Base-by-base conservation (phyloP, 306 rosid genomes). In the Quercus dentata region DNA sequence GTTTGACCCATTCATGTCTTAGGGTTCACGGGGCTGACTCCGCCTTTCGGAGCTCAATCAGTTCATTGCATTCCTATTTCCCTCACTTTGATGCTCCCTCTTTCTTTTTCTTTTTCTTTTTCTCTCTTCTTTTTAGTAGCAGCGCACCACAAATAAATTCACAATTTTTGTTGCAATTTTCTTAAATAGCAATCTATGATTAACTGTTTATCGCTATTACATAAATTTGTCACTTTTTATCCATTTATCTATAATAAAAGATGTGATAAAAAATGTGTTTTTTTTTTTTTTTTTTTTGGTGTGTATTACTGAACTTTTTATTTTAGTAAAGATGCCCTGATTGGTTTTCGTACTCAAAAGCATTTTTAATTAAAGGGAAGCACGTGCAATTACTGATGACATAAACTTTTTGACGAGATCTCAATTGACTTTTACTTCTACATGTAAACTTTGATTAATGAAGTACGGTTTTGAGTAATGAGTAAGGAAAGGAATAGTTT, bases 21-120 rank as follows among this genome's bases (percentile, higher is more conserved):
- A 14, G 28, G 49, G 71, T 19, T 79, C 86, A 74, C 86, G 80
- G 84, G 79, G 73, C 77, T 38, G 87, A 80, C 79, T 67, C 44
- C 76, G 18, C 19, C 61, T 76, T 67, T 57, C 78, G 82, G 78
- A 77, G 82, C 78, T 69, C 27, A 78, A 71, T 76, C 82, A 27
- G 41, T 31, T 63, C 2, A 3, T 14, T 8, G 46, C 46, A 8
- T 8, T 7, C 46, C 46, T 41, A 4, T 10, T 52, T 62, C 52
- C 58, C 79, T 73, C 74, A 68, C 68, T 67, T 76, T 68, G 20
- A 80, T 73, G 81, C 58, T 49, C 30, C 10, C 15, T 18, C 69
- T 15, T 49, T n/a, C n/a, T n/a, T 6, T 64, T 0, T 7, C 3
- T 6, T 28, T 15, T 49, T 2, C 2, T 31, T 11, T 71, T 4